Evolutionary conservation across 768 basidiomycete genomes (phyloP).

Genomic region (Lentinula raphanica): DNA sequence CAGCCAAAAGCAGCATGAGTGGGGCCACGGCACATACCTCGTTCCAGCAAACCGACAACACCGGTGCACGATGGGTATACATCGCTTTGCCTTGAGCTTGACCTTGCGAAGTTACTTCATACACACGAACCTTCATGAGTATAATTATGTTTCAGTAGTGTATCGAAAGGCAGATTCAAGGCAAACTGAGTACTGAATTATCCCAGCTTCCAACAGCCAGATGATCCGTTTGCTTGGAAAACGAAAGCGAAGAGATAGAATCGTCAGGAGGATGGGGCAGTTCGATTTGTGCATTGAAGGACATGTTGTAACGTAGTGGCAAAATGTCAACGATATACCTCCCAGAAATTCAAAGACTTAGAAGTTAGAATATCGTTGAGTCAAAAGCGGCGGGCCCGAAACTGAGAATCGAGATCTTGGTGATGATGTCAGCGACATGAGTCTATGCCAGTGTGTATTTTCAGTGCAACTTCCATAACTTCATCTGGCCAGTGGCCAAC

Average conservation of each 20-base stretch:
- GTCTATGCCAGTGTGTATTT: too few species aligned
- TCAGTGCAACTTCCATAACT: too few species aligned
- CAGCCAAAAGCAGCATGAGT: background rate
- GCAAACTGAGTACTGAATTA: conserved; percentile 65
- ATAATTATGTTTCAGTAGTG: background rate
- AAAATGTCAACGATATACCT: too few species aligned
- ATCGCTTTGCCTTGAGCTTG: conserved; percentile 86
- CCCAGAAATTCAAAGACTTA: too few species aligned
- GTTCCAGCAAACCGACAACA: conserved; percentile 86
- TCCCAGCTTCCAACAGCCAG: conserved; percentile 94
- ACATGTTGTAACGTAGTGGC: background rate
- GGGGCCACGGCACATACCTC: conserved; percentile 53
- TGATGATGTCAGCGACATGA: too few species aligned
- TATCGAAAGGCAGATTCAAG: conserved; percentile 6
- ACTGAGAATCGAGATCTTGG: too few species aligned
- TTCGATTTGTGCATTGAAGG: conserved; percentile 64
- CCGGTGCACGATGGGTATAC: conserved; percentile 88
- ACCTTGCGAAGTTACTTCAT: conserved; percentile 57
- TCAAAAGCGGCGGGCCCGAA: too few species aligned
- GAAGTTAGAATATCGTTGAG: too few species aligned
- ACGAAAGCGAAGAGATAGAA: conserved; percentile 80
- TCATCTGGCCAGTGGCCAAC: too few species aligned
- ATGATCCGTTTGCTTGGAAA: conserved; percentile 82
- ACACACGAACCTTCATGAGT: conserved; percentile 78
- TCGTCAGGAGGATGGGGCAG: conserved; percentile 77